Conservation (phyloP, 1,139 yeast genomes). For the Maudiozyma humilis region DNA sequence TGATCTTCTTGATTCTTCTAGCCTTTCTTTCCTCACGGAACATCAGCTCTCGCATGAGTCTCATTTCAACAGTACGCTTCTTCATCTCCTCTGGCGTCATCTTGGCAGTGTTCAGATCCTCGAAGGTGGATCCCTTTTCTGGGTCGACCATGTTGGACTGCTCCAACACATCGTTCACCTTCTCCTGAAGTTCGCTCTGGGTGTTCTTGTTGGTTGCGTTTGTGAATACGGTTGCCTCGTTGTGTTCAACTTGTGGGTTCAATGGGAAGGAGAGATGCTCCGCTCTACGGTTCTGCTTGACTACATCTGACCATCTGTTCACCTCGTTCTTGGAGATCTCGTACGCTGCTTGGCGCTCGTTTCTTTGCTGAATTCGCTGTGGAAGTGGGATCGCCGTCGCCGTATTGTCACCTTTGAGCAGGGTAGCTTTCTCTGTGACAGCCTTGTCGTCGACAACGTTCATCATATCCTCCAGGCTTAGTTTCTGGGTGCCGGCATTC, state of each 20-base stretch:
- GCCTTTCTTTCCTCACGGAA: slow-evolving; percentile 90
- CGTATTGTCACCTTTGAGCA: slow-evolving; percentile 39
- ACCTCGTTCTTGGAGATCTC: slow-evolving; percentile 82
- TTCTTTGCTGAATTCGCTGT: slow-evolving; percentile 71
- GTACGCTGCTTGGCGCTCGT: slow-evolving; percentile 85
- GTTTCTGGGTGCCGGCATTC: slow-evolving; percentile 38
- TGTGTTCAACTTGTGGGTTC: slow-evolving; percentile 13
- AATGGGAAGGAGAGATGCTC: slow-evolving; percentile 45
- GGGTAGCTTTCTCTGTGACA: slow-evolving; percentile 41
- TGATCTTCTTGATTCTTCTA: slow-evolving; percentile 84
- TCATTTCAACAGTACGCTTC: slow-evolving; percentile 70
- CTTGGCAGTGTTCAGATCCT: slow-evolving; percentile 77
- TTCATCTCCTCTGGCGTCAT: slow-evolving; percentile 72
- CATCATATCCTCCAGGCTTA: slow-evolving; percentile 71
- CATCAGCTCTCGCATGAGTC: slow-evolving; percentile 92
- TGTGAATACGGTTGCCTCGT: slow-evolving; percentile 48
- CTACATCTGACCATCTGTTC: slow-evolving; percentile 79
- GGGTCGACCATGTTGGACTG: slow-evolving; percentile 67
- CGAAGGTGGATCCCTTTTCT: slow-evolving; percentile 70
- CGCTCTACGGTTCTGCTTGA: slow-evolving; percentile 70
- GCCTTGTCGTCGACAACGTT: slow-evolving; percentile 46
- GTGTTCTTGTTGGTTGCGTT: slow-evolving; percentile 39
- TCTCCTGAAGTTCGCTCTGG: slow-evolving; percentile 57
- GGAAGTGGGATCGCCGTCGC: slow-evolving; percentile 78
- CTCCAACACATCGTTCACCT: slow-evolving; percentile 52